Evolutionary conservation across 306 rosid genomes (phyloP).

Genomic region (Quercus aquifolioides): DNA sequence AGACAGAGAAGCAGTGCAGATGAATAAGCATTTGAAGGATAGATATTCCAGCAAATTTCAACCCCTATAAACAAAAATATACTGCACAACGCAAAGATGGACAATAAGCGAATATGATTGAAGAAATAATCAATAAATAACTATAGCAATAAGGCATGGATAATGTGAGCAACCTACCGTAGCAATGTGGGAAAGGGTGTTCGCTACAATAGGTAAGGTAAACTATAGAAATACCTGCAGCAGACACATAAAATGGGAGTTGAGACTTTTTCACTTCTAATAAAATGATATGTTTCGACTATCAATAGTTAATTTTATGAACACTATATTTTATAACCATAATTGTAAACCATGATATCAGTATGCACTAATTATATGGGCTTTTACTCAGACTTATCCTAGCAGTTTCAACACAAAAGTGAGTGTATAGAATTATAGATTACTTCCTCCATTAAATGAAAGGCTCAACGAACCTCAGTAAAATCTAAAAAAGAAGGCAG

Average conservation of each 20-base stretch:
- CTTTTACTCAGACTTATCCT: neutral
- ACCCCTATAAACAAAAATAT: constrained; percentile 70
- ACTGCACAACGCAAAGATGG: constrained; percentile 34
- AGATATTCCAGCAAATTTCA: constrained; percentile 90
- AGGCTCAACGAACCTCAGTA: neutral
- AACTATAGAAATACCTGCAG: constrained; percentile 82
- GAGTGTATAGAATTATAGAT: neutral
- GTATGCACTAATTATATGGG: neutral
- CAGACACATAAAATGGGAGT: constrained; percentile 19
- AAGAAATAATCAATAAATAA: neutral
- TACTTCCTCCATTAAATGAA: neutral
- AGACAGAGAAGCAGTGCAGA: constrained; percentile 60
- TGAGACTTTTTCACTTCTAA: constrained; percentile 5
- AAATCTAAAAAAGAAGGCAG: neutral
- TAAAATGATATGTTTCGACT: neutral
- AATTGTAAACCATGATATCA: neutral
- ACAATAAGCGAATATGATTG: constrained; percentile 6
- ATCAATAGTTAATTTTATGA: neutral
- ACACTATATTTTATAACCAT: neutral
- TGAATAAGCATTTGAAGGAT: constrained; percentile 65
- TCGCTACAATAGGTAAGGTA: constrained; percentile 87
- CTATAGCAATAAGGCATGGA: neutral
- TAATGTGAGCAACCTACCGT: constrained; percentile 44
- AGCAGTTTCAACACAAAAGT: neutral
- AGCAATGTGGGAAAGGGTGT: constrained; percentile 56